Percentiles rank a stretch among this genome's conserved stretches.
Evolutionary conservation across 1,284 basidiomycete species (phyloP).

Genomic region (Chondrostereum purpureum): DNA sequence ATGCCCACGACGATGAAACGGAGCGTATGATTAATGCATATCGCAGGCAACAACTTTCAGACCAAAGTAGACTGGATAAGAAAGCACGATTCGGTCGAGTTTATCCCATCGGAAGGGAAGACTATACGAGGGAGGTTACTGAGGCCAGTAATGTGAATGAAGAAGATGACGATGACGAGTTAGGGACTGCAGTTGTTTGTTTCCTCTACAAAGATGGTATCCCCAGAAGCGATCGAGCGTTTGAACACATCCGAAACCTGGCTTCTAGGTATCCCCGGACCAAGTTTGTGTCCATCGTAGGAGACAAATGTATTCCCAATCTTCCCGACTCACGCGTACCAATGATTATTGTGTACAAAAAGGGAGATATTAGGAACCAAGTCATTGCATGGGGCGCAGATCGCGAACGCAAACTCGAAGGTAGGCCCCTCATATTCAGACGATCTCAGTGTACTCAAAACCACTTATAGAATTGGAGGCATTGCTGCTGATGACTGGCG

Average conservation of each 20-base stretch:
- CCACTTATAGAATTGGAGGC: conserved; percentile 61
- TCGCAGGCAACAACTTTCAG: conserved; percentile 58
- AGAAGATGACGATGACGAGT: conserved; percentile 56
- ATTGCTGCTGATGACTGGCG: conserved; percentile 54
- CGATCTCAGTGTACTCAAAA: conserved; percentile 7
- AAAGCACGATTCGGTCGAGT: conserved; percentile 79
- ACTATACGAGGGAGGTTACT: conserved; percentile 93
- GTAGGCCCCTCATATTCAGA: conserved; percentile 40
- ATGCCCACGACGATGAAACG: conserved; percentile 69
- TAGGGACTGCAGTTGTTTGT: conserved; percentile 82
- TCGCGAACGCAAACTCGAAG: conserved; percentile 73
- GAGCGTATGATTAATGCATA: conserved; percentile 72
- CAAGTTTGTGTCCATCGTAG: conserved; percentile 95
- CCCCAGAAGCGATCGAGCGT: conserved; percentile 72
- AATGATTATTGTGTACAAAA: conserved; percentile 89
- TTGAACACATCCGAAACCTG: conserved; percentile 65
- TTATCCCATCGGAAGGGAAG: conserved; percentile 86
- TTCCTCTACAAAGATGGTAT: conserved; percentile 87
- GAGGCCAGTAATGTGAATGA: conserved; percentile 78
- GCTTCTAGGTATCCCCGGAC: conserved; percentile 83
- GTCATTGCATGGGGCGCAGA: conserved; percentile 79
- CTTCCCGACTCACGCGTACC: conserved; percentile 90
- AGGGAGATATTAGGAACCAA: conserved; percentile 85
- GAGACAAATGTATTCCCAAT: conserved; percentile 93
- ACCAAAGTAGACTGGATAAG: conserved; percentile 57